A percentile compares a stretch with the other conserved stretches of the same genome.
These are phyloP conservation scores for Euphrasia arctica DNA, from an alignment of 305 asterid species.

Conservation along the genomic window DNA sequence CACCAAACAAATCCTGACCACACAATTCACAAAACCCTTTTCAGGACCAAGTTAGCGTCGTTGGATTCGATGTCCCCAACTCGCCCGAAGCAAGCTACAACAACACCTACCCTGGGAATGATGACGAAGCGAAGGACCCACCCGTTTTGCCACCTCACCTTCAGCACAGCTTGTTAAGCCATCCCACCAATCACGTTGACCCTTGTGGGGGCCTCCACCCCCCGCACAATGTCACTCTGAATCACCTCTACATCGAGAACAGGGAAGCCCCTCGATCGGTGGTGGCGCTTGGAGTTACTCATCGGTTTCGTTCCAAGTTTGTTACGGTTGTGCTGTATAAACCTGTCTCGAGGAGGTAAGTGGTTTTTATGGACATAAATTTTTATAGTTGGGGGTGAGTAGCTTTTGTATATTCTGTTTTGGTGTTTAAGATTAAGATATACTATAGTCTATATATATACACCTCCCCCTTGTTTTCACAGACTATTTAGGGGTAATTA, in stretches of 20 bases:
- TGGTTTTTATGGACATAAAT: neutral
- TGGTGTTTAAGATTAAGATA: too few relatives aligned
- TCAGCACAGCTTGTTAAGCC: slow-evolving; percentile 52
- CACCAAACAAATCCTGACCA: neutral
- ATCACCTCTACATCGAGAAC: slow-evolving; percentile 78
- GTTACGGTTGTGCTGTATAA: slow-evolving; percentile 77
- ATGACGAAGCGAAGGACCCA: slow-evolving; percentile 69
- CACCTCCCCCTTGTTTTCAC: too few relatives aligned
- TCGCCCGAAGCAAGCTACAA: slow-evolving; percentile 78
- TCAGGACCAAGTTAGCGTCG: slow-evolving; percentile 66
- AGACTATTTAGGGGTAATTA: too few relatives aligned
- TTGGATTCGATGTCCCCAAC: slow-evolving; percentile 63
- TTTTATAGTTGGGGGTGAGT: neutral
- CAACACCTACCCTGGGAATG: slow-evolving; percentile 46
- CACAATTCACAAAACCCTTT: neutral
- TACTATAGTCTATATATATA: too few relatives aligned
- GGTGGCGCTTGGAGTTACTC: slow-evolving; percentile 70
- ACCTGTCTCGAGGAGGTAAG: slow-evolving; percentile 28
- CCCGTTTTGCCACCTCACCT: slow-evolving; percentile 65
- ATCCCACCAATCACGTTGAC: slow-evolving; percentile 38
- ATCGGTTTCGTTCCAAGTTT: slow-evolving; percentile 70
- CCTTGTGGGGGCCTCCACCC: slow-evolving; percentile 41
- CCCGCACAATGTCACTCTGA: slow-evolving; percentile 62
- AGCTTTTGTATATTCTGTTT: too few relatives aligned
- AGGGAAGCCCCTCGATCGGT: slow-evolving; percentile 55